A percentile compares a stretch with the other conserved stretches of the same genome.
Evolutionary conservation across 1,284 basidiomycete genomes (phyloP).

Genomic region (Apiotrichum porosum): DNA sequence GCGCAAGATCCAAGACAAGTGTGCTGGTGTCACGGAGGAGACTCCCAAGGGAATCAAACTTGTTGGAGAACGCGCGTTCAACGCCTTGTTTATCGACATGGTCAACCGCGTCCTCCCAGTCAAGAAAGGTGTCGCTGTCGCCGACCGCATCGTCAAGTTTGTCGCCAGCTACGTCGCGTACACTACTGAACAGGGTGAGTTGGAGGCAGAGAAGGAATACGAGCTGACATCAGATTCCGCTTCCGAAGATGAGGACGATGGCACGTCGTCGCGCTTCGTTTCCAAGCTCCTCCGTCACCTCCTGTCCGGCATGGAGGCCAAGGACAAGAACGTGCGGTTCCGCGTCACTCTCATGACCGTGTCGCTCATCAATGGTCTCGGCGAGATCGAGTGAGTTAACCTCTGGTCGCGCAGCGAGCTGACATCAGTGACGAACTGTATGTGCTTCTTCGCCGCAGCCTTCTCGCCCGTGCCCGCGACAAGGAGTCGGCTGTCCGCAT

Average conservation of each 20-base stretch:
- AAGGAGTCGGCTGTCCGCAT: slow-evolving; percentile 79
- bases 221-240: slow-evolving; percentile 45
- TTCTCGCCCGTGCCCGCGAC: slow-evolving; percentile 77
- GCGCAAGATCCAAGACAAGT: slow-evolving; percentile 72
- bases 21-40: slow-evolving; percentile 57
- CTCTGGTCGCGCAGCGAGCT: too few species aligned
- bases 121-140: slow-evolving; percentile 77
- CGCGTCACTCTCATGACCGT: slow-evolving; percentile 74
- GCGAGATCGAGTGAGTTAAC: slow-evolving; percentile 71
- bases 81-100: slow-evolving; percentile 66
- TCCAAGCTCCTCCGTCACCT: slow-evolving; percentile 70
- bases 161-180: slow-evolving; percentile 76
- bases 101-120: slow-evolving; percentile 66
- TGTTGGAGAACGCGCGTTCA: slow-evolving; percentile 76
- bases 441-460: slow-evolving; percentile 59
- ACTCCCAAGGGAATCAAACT: slow-evolving; percentile 57
- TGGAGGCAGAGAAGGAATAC: slow-evolving; percentile 11
- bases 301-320: slow-evolving; percentile 76
- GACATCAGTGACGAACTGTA: slow-evolving; percentile 72
- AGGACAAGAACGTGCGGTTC: slow-evolving; percentile 82
- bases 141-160: slow-evolving; percentile 80
- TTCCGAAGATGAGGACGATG: slow-evolving; percentile 70
- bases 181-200: slow-evolving; percentile 69
- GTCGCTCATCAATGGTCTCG: slow-evolving; percentile 71
- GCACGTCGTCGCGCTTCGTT: slow-evolving; percentile 67